Conservation (phyloP, 495 filamentous ascomycete genomes). For the Aspergillus diversus region DNA sequence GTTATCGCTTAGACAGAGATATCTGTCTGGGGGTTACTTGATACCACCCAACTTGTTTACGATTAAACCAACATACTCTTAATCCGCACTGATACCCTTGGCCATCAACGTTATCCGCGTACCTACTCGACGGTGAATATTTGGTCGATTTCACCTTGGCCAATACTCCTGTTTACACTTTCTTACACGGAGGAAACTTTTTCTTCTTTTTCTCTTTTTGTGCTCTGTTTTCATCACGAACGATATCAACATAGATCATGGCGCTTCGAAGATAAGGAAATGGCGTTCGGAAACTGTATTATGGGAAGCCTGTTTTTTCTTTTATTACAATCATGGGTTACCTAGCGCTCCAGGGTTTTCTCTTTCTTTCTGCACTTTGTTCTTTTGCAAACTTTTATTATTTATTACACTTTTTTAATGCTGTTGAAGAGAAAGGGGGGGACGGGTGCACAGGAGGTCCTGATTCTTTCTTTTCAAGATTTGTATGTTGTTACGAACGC, state of each 20-base stretch:
- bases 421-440: not conserved
- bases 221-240: not conserved
- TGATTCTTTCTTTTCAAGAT: conserved; percentile 11
- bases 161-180: conserved; percentile 4
- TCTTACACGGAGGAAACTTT: conserved; percentile 16
- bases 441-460: not conserved
- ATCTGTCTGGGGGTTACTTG: conserved; percentile 2
- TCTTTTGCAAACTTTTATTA: conserved; percentile 11
- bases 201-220: conserved; percentile 23
- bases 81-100: not conserved
- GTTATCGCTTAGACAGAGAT: conserved; percentile 43
- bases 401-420: conserved; percentile 4
- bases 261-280: conserved; percentile 40
- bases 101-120: not conserved
- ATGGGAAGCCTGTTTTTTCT: conserved; percentile 17
- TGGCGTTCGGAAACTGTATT: conserved; percentile 35
- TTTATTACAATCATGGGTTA: conserved; percentile 29
- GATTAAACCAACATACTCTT: not conserved
- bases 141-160: conserved; percentile 7
- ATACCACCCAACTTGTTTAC: not conserved
- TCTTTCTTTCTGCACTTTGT: conserved; percentile 5
- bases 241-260: conserved; percentile 43
- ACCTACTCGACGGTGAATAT: conserved; percentile 5
- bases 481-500: conserved; percentile 28
- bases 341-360: conserved; percentile 22